Evolutionary conservation across 1,139 yeast genomes (phyloP).

Genomic region (Pichia cactophila): DNA sequence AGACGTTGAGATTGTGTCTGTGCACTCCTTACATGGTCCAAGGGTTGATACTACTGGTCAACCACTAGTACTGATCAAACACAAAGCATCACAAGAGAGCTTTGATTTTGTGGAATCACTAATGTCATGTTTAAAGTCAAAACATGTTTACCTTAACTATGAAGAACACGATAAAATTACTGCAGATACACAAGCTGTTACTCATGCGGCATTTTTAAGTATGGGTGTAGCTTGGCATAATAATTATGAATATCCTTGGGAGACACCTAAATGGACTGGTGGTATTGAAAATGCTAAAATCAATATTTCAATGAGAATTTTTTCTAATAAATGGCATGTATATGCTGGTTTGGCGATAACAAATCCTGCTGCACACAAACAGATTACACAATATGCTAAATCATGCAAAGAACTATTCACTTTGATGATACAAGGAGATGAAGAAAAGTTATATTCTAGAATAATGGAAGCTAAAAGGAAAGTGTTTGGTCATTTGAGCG

Average conservation of each 20-base stretch:
- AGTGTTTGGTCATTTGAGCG: slow-evolving; percentile 61
- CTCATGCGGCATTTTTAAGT: slow-evolving; percentile 93
- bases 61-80: slow-evolving; percentile 80
- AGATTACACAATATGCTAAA: slow-evolving; percentile 80
- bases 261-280: slow-evolving; percentile 77
- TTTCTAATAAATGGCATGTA: slow-evolving; percentile 94
- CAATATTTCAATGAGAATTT: slow-evolving; percentile 84
- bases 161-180: slow-evolving; percentile 88
- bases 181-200: slow-evolving; percentile 97
- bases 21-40: slow-evolving; percentile 95
- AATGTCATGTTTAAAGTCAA: slow-evolving; percentile 68
- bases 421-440: slow-evolving; percentile 67
- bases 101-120: slow-evolving; percentile 55
- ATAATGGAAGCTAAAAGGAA: slow-evolving; percentile 59
- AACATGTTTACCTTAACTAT: slow-evolving; percentile 71
- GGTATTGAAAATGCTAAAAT: slow-evolving; percentile 95
- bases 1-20: slow-evolving; percentile 75
- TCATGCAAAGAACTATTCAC: slow-evolving; percentile 79
- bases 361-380: slow-evolving; percentile 89
- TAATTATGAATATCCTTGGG: slow-evolving; percentile 86
- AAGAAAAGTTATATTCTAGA: slow-evolving; percentile 50
- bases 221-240: slow-evolving; percentile 98
- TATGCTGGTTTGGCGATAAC: slow-evolving; percentile 96
- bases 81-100: slow-evolving; percentile 53
- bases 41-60: slow-evolving; percentile 83